Conservation (phyloP, 768 basidiomycete species). For the Chalciporus chontae region DNA sequence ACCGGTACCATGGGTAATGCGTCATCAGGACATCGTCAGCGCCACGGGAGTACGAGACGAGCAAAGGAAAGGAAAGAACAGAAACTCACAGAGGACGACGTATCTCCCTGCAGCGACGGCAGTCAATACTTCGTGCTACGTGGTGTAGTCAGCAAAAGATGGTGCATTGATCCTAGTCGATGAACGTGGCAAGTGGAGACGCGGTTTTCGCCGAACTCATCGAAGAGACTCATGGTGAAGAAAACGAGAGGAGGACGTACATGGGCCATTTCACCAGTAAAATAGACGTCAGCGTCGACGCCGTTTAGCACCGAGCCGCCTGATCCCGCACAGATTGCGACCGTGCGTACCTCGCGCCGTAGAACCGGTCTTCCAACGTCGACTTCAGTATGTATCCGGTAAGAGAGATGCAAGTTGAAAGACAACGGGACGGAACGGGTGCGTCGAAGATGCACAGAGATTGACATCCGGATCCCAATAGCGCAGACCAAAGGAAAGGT, state of each 20-base stretch:
- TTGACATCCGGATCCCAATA: slow-evolving; percentile 15
- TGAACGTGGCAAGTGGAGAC: slow-evolving; percentile 11
- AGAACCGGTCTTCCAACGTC: slow-evolving; percentile 58
- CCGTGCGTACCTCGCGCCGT: slow-evolving; percentile 42
- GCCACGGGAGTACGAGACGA: slow-evolving; percentile 11
- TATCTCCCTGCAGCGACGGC: slow-evolving; percentile 71
- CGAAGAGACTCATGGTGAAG: slow-evolving; percentile 13
- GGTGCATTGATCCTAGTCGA: background rate
- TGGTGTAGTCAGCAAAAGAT: slow-evolving; percentile 1
- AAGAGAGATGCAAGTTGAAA: slow-evolving; percentile 4
- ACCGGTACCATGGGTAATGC: slow-evolving; percentile 14
- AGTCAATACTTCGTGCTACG: slow-evolving; percentile 83
- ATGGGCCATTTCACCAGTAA: slow-evolving; percentile 93
- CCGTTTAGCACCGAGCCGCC: slow-evolving; percentile 76
- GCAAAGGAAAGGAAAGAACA: background rate
- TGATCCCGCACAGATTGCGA: slow-evolving; percentile 91
- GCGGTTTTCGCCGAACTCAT: background rate
- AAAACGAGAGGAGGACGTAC: slow-evolving; percentile 40
- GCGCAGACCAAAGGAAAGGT: background rate
- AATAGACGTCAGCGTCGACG: slow-evolving; percentile 76
- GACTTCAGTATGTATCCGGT: slow-evolving; percentile 38
- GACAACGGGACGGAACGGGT: slow-evolving; percentile 18
- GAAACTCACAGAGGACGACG: slow-evolving; percentile 75
- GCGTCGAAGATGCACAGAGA: slow-evolving; percentile 12
- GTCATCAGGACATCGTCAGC: slow-evolving; percentile 5